These are phyloP conservation scores for Metrosideros polymorpha DNA, from an alignment of 441 rosid species.

Conservation along the genomic window DNA sequence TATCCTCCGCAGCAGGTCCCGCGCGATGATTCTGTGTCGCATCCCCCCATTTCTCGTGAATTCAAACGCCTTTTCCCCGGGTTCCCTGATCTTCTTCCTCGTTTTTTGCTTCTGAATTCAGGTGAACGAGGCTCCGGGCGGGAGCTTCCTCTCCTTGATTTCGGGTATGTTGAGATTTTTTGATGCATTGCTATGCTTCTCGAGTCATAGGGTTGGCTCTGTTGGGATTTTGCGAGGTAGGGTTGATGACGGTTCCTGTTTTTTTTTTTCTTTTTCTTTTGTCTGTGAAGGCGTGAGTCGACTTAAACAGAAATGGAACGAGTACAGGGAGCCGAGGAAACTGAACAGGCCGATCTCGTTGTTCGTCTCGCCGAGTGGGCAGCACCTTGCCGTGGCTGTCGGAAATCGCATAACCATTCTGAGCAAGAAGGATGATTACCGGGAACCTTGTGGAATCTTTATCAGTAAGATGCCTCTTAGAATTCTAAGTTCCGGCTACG, in stretches of 20 bases:
- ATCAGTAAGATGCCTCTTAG: conserved; percentile 33
- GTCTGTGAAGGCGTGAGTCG: conserved; percentile 50
- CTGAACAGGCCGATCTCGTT: conserved; percentile 35
- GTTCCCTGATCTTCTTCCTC: background rate
- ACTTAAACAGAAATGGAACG: conserved; percentile 66
- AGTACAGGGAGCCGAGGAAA: conserved; percentile 36
- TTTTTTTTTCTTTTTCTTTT: background rate
- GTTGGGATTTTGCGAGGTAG: background rate
- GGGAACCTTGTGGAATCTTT: conserved; percentile 57
- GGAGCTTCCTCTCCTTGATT: conserved; percentile 21
- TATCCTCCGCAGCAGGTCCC: conserved; percentile 54
- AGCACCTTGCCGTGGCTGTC: conserved; percentile 77
- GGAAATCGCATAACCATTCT: conserved; percentile 66
- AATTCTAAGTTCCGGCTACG: background rate
- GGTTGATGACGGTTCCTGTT: background rate
- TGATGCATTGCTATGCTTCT: background rate
- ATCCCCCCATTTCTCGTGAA: background rate
- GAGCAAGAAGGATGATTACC: conserved; percentile 61
- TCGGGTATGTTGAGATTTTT: background rate
- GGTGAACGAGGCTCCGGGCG: conserved; percentile 32
- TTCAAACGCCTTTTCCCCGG: background rate
- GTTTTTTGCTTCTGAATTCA: conserved; percentile 31
- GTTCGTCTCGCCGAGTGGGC: conserved; percentile 71
- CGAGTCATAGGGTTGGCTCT: background rate
- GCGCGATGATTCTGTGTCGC: conserved; percentile 12